These are phyloP conservation scores for Metschnikowia lunata DNA, from an alignment of 805 yeast species.

Conservation along the genomic window DNA sequence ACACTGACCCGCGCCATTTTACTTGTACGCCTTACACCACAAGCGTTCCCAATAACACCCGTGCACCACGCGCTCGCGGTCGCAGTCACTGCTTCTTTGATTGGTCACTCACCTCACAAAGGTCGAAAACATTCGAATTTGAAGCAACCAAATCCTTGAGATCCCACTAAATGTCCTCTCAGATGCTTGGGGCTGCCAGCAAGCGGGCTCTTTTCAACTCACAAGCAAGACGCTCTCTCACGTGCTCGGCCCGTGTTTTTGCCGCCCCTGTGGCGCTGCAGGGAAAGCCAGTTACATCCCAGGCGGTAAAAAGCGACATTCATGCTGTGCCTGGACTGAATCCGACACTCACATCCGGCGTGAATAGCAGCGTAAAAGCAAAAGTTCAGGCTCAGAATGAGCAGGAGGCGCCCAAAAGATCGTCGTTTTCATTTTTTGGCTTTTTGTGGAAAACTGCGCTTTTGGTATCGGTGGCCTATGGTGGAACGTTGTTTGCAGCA, in stretches of 20 bases:
- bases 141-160: too few relatives aligned
- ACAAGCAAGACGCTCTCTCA: constrained; percentile 10
- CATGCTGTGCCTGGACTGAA: constrained; percentile 1
- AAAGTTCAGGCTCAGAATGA: constrained; percentile 17
- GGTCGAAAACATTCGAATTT: too few relatives aligned
- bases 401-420: constrained; percentile 17
- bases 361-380: constrained; percentile 15
- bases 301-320: constrained; percentile 13
- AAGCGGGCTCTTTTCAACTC: constrained; percentile 2
- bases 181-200: constrained; percentile 12
- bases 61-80: too few relatives aligned
- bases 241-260: constrained; percentile 10
- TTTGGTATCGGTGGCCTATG: constrained; percentile 29
- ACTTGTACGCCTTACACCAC: too few relatives aligned
- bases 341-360: constrained; percentile 1
- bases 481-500: constrained; percentile 37
- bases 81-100: too few relatives aligned
- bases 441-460: constrained; percentile 29
- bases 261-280: constrained; percentile 11
- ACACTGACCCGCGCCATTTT: too few relatives aligned
- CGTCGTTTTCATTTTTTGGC: constrained; percentile 29
- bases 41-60: too few relatives aligned
- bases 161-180: background rate
- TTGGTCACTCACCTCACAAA: too few relatives aligned
- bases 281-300: constrained; percentile 16